Conservation (phyloP, 148 eudicot species). For the Suaeda aralocaspica region DNA sequence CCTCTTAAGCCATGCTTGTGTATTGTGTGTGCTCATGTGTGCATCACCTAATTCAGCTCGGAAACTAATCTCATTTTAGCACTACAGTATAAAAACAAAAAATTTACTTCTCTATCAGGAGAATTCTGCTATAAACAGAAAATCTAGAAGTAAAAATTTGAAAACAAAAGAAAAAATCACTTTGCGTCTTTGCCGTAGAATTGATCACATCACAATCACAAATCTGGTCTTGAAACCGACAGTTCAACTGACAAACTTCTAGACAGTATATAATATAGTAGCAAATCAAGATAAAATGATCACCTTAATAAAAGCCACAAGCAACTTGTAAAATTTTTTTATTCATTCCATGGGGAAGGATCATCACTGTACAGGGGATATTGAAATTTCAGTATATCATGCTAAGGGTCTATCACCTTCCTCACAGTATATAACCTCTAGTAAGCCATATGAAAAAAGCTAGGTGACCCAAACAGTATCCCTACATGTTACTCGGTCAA, state of each 20-base stretch:
- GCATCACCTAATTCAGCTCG: too few species aligned
- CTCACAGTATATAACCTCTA: neutral
- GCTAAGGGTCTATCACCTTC: neutral
- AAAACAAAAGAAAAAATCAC: neutral
- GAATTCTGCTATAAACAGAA: neutral
- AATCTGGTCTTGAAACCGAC: slow-evolving; percentile 17
- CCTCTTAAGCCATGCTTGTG: too few species aligned
- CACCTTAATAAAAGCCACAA: neutral
- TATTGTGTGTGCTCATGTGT: too few species aligned
- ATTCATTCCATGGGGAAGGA: slow-evolving; percentile 7
- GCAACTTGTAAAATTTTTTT: neutral
- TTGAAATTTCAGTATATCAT: neutral
- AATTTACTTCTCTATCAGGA: neutral
- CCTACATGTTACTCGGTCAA: neutral
- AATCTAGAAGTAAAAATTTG: neutral
- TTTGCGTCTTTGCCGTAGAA: neutral
- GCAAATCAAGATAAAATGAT: neutral
- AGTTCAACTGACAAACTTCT: slow-evolving; percentile 5
- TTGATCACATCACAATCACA: neutral
- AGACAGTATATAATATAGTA: neutral
- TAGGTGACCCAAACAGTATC: slow-evolving; percentile 6
- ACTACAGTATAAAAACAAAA: too few species aligned
- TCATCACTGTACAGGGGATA: slow-evolving; percentile 16
- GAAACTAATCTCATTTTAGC: too few species aligned
- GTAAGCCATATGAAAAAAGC: slow-evolving; percentile 4